Base-by-base conservation (phyloP, 2,329 filamentous ascomycete genomes). In the Cladophialophora psammophila region DNA sequence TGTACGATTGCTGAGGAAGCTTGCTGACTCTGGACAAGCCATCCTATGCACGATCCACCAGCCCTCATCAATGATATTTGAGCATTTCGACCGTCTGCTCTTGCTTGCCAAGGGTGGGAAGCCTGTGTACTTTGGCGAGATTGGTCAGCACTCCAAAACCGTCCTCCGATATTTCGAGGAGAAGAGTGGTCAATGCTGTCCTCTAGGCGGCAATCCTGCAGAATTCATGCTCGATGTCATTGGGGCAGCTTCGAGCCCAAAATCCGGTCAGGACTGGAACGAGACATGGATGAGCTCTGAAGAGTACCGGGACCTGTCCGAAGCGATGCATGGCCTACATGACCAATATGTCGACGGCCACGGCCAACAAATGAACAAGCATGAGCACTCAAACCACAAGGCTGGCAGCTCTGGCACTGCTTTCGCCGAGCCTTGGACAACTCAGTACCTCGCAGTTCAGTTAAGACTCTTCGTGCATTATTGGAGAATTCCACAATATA, bases 381-480 rank as follows among this genome's bases (percentile, higher is more conserved):
- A 48, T 5, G 48, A 20, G 48, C 48, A 59, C 8, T 12, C 38
- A 9, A 40, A 40, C 10, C 38, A 40, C 38, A 40, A 13, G 38
- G 26, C 38, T 15, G 18, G n/a, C 10, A 59, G 18, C 26, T 42
- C 35, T 76, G 84, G 86, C 68, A 52, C 18, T 20, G 91, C 94
- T 74, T 96, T 95, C 66, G 92, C 92, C 5, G 90, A 91, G 32
- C 86, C 90, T 0, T 91, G 94, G 75, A 75, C 71, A 62, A 75
- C 80, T 7, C 93, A 96, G 78, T 79, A 94, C 32, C 79, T 78
- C 62, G 83, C 88, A 73, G 90, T 93, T 65, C 86, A 86, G 5
- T 78, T 84, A 71, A 91, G 93, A 73, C 91, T 94, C 26, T 94
- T 94, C 82, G 87, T 93, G 76, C 92, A 96, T 77, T 95, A 94